These are phyloP conservation scores for Pyrenophora teres DNA, from an alignment of 2,329 filamentous ascomycete species.

Conservation along the genomic window DNA sequence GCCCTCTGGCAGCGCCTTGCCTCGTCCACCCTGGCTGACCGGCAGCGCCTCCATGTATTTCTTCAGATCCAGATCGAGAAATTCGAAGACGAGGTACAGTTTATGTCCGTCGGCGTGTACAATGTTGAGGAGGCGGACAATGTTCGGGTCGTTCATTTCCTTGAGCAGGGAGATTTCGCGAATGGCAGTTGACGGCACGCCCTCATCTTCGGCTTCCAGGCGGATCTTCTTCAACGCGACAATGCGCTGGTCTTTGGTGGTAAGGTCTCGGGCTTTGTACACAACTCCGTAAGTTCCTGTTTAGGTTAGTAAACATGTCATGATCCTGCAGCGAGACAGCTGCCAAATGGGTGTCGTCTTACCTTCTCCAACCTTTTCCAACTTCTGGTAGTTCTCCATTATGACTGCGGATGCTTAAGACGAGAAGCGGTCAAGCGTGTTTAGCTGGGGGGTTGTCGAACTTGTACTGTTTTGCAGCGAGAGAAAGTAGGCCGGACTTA, in stretches of 20 bases:
- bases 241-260: slow-evolving; percentile 75
- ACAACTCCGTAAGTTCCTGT: slow-evolving; percentile 92
- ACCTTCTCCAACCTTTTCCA: slow-evolving; percentile 97
- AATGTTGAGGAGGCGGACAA: slow-evolving; percentile 86
- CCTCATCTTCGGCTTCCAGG: slow-evolving; percentile 92
- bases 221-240: slow-evolving; percentile 95
- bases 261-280: slow-evolving; percentile 89
- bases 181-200: slow-evolving; percentile 89
- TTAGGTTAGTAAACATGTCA: slow-evolving; percentile 9
- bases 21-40: slow-evolving; percentile 80
- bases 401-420: slow-evolving; percentile 26
- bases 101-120: slow-evolving; percentile 95
- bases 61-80: slow-evolving; percentile 88
- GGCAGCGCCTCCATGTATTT: slow-evolving; percentile 95
- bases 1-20: slow-evolving; percentile 82
- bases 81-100: slow-evolving; percentile 91
- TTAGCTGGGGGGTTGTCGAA: not conserved
- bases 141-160: slow-evolving; percentile 91
- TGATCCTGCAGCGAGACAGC: not conserved
- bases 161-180: slow-evolving; percentile 93
- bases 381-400: slow-evolving; percentile 97
- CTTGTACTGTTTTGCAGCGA: slow-evolving; percentile 4
- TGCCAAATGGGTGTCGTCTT: slow-evolving; percentile 21
- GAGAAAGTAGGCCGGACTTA: not conserved
- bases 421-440: slow-evolving; percentile 28